Percentiles rank a stretch among this genome's conserved stretches.
phyloP scores from a whole-genome alignment of 441 rosid species.

The Gossypium davidsonii region DNA sequence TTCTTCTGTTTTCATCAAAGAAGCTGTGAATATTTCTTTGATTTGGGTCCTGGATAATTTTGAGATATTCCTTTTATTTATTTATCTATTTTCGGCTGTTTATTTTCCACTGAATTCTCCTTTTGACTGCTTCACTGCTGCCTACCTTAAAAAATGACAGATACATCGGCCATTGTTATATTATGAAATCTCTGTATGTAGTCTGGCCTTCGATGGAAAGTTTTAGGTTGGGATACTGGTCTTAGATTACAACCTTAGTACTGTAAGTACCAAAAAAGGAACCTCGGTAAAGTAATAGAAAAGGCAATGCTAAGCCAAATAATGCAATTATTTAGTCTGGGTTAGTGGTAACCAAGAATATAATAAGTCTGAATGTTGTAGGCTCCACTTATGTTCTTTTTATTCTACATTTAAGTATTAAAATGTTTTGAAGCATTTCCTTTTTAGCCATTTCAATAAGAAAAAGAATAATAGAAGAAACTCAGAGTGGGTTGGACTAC shows the following conservation, averaged over 20 bases:
- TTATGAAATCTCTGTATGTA: background rate
- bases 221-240: background rate
- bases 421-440: background rate
- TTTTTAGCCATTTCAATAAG: background rate
- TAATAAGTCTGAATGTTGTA: background rate
- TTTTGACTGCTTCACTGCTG: background rate
- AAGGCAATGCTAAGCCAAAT: background rate
- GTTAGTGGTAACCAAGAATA: background rate
- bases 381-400: background rate
- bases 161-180: background rate
- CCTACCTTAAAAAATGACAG: background rate
- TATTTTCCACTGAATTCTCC: background rate
- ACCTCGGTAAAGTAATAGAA: background rate
- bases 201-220: background rate
- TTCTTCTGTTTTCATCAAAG: slow-evolving; percentile 76
- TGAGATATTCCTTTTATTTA: background rate
- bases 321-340: background rate
- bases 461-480: background rate
- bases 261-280: background rate
- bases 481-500: background rate
- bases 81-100: background rate
- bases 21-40: slow-evolving; percentile 64
- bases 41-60: background rate
- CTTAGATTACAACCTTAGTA: background rate
- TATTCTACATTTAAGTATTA: background rate